These are phyloP conservation scores for Penicillium robsamsonii DNA, from an alignment of 495 filamentous ascomycete species.

Conservation along the genomic window DNA sequence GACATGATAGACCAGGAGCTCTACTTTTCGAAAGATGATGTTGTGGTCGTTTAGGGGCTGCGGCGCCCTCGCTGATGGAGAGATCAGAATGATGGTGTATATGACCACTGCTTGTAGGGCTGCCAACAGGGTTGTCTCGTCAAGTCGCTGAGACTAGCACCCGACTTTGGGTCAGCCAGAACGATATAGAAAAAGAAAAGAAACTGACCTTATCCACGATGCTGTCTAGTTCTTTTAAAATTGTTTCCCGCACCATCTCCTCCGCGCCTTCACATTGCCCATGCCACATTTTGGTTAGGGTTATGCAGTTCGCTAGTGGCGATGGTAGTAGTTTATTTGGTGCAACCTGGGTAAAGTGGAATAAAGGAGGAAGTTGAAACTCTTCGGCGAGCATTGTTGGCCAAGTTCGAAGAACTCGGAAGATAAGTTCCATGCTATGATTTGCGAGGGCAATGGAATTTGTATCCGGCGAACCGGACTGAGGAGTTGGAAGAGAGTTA, in stretches of 20 bases:
- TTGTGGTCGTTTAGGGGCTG: slow-evolving; percentile 14
- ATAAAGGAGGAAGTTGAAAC: slow-evolving; percentile 35
- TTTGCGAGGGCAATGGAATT: slow-evolving; percentile 7
- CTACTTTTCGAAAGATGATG: slow-evolving; percentile 27
- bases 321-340: slow-evolving; percentile 16
- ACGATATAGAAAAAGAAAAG: not conserved
- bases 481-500: not conserved
- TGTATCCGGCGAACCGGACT: not conserved
- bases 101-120: slow-evolving; percentile 38
- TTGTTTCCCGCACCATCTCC: slow-evolving; percentile 28
- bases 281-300: slow-evolving; percentile 41
- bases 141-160: slow-evolving; percentile 20
- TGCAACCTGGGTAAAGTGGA: slow-evolving; percentile 28
- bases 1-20: slow-evolving; percentile 28
- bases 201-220: slow-evolving; percentile 25
- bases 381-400: slow-evolving; percentile 37
- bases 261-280: slow-evolving; percentile 30
- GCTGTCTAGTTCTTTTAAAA: slow-evolving; percentile 29
- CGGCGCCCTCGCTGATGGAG: slow-evolving; percentile 18
- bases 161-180: not conserved
- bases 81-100: slow-evolving; percentile 40
- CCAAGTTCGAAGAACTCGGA: slow-evolving; percentile 37
- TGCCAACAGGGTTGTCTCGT: slow-evolving; percentile 33
- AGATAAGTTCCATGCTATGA: slow-evolving; percentile 38
- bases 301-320: slow-evolving; percentile 35